Evolutionary conservation across 257 asterid species (phyloP).

Genomic region (Verbena officinalis): DNA sequence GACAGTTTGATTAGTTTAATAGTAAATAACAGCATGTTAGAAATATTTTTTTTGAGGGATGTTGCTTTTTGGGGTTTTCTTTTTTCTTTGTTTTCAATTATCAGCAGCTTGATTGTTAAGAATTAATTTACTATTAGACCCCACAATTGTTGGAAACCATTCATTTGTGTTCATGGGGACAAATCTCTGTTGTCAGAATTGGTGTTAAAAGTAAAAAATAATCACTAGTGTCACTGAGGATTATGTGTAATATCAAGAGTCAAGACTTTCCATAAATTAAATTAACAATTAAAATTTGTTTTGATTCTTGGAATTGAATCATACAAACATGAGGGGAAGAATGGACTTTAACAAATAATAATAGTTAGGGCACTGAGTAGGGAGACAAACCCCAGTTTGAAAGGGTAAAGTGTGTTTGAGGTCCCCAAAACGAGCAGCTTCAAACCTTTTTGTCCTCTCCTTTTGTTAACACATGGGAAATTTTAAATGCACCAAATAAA

Average conservation of each 20-base stretch:
- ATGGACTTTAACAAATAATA: conserved; percentile 37
- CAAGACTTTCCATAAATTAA: no score
- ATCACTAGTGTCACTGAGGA: conserved; percentile 38
- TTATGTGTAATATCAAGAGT: no score
- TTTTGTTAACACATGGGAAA: conserved; percentile 32
- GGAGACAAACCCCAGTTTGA: conserved; percentile 61
- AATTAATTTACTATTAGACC: conserved; percentile 29
- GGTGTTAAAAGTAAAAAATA: conserved; percentile 36
- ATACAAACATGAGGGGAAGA: conserved; percentile 58
- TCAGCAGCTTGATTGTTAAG: conserved; percentile 37
- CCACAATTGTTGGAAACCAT: conserved; percentile 39
- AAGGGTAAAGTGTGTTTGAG: conserved; percentile 42
- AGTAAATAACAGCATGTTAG: conserved; percentile 33
- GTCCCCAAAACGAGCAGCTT: conserved; percentile 38
- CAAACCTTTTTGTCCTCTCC: conserved; percentile 43
- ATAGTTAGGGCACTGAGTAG: conserved; percentile 31
- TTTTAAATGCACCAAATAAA: conserved; percentile 31
- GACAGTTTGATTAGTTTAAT: conserved; percentile 58
- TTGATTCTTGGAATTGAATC: conserved; percentile 48
- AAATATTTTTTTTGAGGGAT: conserved; percentile 30
- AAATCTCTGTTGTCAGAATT: conserved; percentile 53
- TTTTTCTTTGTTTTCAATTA: no score
- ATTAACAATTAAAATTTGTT: not conserved
- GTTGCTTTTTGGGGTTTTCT: no score
- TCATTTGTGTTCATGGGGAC: conserved; percentile 36